Evolutionary conservation across 2,329 filamentous ascomycete genomes (phyloP).

Genomic region (Bipolaris cookei): DNA sequence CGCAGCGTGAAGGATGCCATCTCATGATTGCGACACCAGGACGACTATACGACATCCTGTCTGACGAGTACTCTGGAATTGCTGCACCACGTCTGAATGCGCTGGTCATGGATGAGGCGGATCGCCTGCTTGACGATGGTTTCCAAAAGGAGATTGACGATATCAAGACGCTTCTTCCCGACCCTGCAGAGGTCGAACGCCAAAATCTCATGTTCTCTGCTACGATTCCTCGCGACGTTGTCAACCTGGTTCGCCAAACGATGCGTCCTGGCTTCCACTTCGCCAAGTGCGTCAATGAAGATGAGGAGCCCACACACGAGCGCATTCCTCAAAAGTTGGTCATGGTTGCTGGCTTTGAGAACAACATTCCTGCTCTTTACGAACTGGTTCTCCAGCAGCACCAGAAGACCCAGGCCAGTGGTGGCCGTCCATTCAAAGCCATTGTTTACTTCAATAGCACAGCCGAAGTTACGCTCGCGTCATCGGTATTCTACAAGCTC

Average conservation of each 20-base stretch:
- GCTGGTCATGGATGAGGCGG: conserved; percentile 69
- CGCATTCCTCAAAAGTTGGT: conserved; percentile 82
- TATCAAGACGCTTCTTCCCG: conserved; percentile 64
- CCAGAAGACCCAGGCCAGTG: conserved; percentile 52
- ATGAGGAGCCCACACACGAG: conserved; percentile 85
- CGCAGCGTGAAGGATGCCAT: conserved; percentile 80
- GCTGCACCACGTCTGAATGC: conserved; percentile 66
- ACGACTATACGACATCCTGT: conserved; percentile 80
- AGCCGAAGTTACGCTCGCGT: conserved; percentile 70
- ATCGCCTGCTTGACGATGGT: conserved; percentile 69
- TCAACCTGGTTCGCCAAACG: conserved; percentile 76
- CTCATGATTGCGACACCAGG: conserved; percentile 90
- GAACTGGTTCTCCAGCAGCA: conserved; percentile 73
- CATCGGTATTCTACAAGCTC: conserved; percentile 63
- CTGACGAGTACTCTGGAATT: conserved; percentile 68
- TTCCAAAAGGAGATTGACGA: conserved; percentile 58
- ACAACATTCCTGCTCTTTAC: conserved; percentile 75
- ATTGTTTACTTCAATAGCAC: conserved; percentile 91
- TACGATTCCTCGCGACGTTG: conserved; percentile 84
- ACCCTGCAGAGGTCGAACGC: conserved; percentile 66
- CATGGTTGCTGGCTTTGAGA: conserved; percentile 70
- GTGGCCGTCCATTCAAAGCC: conserved; percentile 80
- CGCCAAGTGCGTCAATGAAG: conserved; percentile 81
- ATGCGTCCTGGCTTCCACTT: conserved; percentile 87
- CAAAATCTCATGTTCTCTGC: conserved; percentile 97